Evolutionary conservation across 177 flowering plant genomes (phyloP), one percentile per base, ranked within the genome.

Genomic region (Telopea speciosissima): DNA sequence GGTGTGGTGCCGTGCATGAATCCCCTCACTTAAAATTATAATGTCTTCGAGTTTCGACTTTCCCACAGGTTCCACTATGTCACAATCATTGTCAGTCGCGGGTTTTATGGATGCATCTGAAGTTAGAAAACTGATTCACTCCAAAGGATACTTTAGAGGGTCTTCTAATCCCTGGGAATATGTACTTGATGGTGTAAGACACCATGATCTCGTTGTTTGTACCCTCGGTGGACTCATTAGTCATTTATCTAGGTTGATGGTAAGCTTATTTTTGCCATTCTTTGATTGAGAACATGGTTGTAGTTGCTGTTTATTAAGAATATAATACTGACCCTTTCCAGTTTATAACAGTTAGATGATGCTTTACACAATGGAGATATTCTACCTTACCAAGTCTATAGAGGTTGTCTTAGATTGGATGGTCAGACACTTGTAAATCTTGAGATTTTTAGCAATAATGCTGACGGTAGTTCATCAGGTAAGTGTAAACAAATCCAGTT

Each of bases 381-480:
- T 73, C 68, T 77, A 42, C 86, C 96, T 33, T 93, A 93, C 74
- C 81, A 91, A 78, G 88, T 93, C 58, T 93, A 87, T 54, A 83
- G 63, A 68, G 96, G 91, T 54, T 89, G 85, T 78, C 89, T 96
- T 66, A 85, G 90, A 81, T 89, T 96, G 88, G 99, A 96, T 77
- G 97, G 99, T n/a, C 98, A 93, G 78, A 90, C 99, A 36, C 81
- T 91, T 40, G 82, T 87, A n/a, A 96, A 96, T 84, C 95, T 93
- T 74, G 99, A 96, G 83, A 83, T 96, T 61, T 93, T 91, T 72
- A 76, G 74, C 73, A 96, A 93, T 73, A 91, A 74, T 86, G 92
- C 84, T 75, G 93, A 96, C 83, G 96, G 99, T 72, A 87, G 96
- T 71, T 58, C 74, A 71, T 78, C 89, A 87, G 99, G 99, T 77